Base-by-base conservation (phyloP, 139 green algal genomes). In the Spirogloea muscicola region DNA sequence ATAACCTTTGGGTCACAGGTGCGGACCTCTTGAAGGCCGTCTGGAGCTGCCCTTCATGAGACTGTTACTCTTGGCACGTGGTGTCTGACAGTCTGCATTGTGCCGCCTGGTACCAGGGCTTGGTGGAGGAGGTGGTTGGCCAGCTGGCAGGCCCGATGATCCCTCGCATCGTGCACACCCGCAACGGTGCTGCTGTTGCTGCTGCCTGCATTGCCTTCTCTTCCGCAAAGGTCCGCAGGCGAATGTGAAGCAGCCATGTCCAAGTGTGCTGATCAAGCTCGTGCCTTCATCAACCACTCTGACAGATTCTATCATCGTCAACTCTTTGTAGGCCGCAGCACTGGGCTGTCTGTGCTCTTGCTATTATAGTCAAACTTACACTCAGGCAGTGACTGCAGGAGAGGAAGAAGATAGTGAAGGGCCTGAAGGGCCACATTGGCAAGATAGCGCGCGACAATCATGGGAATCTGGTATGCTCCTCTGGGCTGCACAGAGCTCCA, bases 121-220 rank as follows among this genome's bases (percentile, higher is more conserved):
- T 49, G 41, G 55, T 78, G 42, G 13, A 52, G 46, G 79, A 85
- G 46, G 36, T 84, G 16, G 25, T 72, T 29, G 25, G 84, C 65
- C n/a, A 27, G 36, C 52, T 87, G 41, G 37, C 43, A 13, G 82
- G 80, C 0, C 69, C 82, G 1, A 58, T 60, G 46, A 72, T 86
- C 27, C 49, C 85, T 42, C 79, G 80, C 58, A 82, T 87, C 66
- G 38, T 87, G 25, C 82, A 87, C 80, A 87, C 82, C 9, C 76
- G 49, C 44, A 70, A 83, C 25, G 82, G 82, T 18, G 60, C 66
- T 7, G 29, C 40, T 10, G 73, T 74, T 25, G 52, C 43, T 18
- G 31, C 25, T 16, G 10, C 51, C 2, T 36, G 38, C 46, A 29
- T 83, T 5, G 21, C 62, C 6, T 3, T 13, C 21, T 39, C 63